Base-by-base conservation (phyloP, 2,329 filamentous ascomycete genomes). In the Teratosphaeria viscida region DNA sequence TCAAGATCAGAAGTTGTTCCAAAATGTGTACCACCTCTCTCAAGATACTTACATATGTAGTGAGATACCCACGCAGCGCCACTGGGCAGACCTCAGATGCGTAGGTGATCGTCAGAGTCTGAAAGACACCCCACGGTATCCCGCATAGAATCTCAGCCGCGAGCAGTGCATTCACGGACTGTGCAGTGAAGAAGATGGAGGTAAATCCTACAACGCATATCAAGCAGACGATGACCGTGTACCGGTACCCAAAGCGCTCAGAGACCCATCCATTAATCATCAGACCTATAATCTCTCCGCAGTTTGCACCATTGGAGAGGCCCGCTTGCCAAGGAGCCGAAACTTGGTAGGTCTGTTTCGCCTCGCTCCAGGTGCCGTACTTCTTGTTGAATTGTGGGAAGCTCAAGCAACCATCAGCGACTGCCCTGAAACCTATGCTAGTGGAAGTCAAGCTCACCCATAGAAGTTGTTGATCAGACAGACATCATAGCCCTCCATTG, bases 401-500 rank as follows among this genome's bases (percentile, higher is more conserved):
- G 32, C 71, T 77, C 62, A 84, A 92, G n/a, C n/a, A 37, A n/a
- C 8, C 35, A 27, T 56, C 39, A 56, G 55, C 43, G 27, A 29
- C 14, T 27, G 23, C 26, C 7, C 39, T 43, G 12, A 14, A 16
- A 47, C 47, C 26, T 11, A 37, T 4, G 32, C 5, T 32, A 32
- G 29, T 32, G 26, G 5, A 32, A 14, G 3, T 32, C 53, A 32
- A 34, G 34, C 55, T 56, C 39, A 56, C 29, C 55, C 55, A 32
- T 56, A 56, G 35, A 94, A 90, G 74, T 92, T 92, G 77, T 87
- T 90, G 67, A 94, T 84, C 57, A 95, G 78, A 68, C 84, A 86
- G 60, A 94, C 80, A 70, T 95, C 90, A 76, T 92, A 95, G 37
- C 89, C 90, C 74, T 95, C 90, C 91, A 96, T 96, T 68, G 84